Evolutionary conservation across 768 basidiomycete genomes (phyloP), one percentile per base, ranked within the genome.

Genomic region (Psilocybe subaeruginosa): DNA sequence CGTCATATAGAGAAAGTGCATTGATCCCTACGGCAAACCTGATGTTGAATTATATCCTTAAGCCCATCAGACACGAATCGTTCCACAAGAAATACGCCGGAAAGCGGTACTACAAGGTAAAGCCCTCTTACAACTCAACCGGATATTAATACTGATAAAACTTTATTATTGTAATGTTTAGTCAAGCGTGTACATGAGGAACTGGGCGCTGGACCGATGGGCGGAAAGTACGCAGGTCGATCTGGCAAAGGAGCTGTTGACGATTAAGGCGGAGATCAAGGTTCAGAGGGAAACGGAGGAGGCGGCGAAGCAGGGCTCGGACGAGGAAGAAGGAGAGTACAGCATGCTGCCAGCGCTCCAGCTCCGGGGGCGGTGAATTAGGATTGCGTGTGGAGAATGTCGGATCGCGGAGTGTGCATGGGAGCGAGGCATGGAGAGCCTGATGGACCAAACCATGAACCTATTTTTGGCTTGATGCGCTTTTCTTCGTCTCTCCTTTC

Each of bases 11-110:
- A 12, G 93, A 97, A 74, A 89, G 86, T 49, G 86, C 88, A 30
- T 73, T 99, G 52, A 77, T 97, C 41, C 94, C 95, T 0, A 91
- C 90, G 0, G 97, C 95, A 1, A 96, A 93, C 74, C 67, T 95
- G 68, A 96, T 99, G 93, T 72, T 98, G 64, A 93, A 95, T 74
- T 97, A 95, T 72, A 82, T 98, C 66, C 80, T 97, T 55, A 91
- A 91, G 71, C 87, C 90, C 3, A 71, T 89, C 54, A 82, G 83
- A 48, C 92, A 96, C 61, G 88, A 93, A 58, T 89, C 89, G n/a
- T 93, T 99, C 75, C 85, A 85, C 79, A 91, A 93, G 79, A 99
- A 99, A 75, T 99, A 97, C 69, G 90, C 93, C 0, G 86, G 90
- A 14, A 96, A 93, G 75, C 93, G 89, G 53, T 94, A 86, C 76